phyloP scores from a whole-genome alignment of 2,329 filamentous ascomycete species.

The Allantophomopsis lycopodina region DNA sequence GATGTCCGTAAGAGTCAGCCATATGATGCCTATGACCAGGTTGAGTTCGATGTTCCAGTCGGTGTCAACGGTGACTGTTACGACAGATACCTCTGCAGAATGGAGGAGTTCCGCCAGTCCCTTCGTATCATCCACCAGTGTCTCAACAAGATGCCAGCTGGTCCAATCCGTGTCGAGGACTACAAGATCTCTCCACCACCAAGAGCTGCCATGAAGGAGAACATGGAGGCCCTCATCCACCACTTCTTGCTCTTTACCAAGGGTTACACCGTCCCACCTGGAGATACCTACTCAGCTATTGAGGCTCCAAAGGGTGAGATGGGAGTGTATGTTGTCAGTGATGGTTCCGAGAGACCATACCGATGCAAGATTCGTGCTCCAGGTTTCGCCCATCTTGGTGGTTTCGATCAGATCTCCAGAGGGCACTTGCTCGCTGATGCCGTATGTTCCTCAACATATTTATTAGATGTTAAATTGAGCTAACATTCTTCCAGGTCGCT shows the following conservation, averaged over 20 bases:
- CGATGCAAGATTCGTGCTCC: slow-evolving; percentile 95
- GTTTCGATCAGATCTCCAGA: slow-evolving; percentile 85
- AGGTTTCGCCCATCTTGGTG: slow-evolving; percentile 86
- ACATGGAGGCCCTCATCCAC: slow-evolving; percentile 99
- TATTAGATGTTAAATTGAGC: too few species aligned
- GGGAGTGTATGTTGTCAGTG: slow-evolving; percentile 92
- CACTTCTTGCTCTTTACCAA: slow-evolving; percentile 99
- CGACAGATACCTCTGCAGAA: slow-evolving; percentile 95
- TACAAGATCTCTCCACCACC: slow-evolving; percentile 97
- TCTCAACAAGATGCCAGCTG: slow-evolving; percentile 95
- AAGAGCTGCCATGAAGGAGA: slow-evolving; percentile 99
- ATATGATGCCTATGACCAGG: slow-evolving; percentile 94
- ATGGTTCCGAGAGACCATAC: slow-evolving; percentile 93
- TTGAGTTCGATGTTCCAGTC: slow-evolving; percentile 96
- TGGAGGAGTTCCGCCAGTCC: slow-evolving; percentile 98
- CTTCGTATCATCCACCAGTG: slow-evolving; percentile 98
- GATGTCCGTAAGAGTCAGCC: slow-evolving; percentile 94
- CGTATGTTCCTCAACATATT: slow-evolving; percentile 28
- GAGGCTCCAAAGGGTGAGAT: slow-evolving; percentile 99
- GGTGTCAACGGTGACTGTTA: slow-evolving; percentile 98
- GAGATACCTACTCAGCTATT: slow-evolving; percentile 95
- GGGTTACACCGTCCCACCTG: slow-evolving; percentile 91
- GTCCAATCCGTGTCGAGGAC: slow-evolving; percentile 90
- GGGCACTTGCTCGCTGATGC: slow-evolving; percentile 93
- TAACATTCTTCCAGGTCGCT: slow-evolving; percentile 26